Evolutionary conservation across 306 rosid genomes (phyloP).

Genomic region (Castanospermum australe): DNA sequence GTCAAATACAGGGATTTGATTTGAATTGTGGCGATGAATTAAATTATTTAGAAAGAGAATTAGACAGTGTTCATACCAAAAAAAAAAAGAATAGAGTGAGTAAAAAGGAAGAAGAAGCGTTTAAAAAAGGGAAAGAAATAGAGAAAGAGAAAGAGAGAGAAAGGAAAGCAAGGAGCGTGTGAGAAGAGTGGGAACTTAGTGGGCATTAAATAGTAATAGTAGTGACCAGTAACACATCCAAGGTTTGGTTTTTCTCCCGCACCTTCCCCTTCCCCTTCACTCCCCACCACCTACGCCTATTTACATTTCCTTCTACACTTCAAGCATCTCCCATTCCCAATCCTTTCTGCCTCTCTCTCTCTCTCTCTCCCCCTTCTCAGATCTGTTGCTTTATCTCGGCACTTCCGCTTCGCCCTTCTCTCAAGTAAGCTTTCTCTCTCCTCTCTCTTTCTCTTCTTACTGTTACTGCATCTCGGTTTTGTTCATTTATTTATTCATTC

Average conservation of each 20-base stretch:
- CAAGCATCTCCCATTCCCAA: neutral
- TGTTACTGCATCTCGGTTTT: neutral
- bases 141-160: neutral
- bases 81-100: neutral
- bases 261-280: conserved; percentile 1
- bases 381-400: conserved; percentile 22
- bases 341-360: neutral
- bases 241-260: no score
- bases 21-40: neutral
- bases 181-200: neutral
- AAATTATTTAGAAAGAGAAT: neutral
- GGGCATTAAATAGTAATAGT: conserved; percentile 38
- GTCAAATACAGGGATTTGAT: neutral
- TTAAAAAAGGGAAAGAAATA: neutral
- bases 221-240: no score
- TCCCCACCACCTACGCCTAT: conserved; percentile 16
- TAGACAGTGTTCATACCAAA: no score
- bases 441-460: neutral
- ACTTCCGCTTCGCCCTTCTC: neutral
- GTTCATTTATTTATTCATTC: neutral
- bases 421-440: conserved; percentile 21
- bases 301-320: neutral
- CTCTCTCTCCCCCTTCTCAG: conserved; percentile 8
- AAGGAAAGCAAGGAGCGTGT: neutral
- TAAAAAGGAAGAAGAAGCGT: neutral